Evolutionary conservation across 2,329 filamentous ascomycete genomes (phyloP), one percentile per base, ranked within the genome.

Genomic region (Cladosporium sp.): DNA sequence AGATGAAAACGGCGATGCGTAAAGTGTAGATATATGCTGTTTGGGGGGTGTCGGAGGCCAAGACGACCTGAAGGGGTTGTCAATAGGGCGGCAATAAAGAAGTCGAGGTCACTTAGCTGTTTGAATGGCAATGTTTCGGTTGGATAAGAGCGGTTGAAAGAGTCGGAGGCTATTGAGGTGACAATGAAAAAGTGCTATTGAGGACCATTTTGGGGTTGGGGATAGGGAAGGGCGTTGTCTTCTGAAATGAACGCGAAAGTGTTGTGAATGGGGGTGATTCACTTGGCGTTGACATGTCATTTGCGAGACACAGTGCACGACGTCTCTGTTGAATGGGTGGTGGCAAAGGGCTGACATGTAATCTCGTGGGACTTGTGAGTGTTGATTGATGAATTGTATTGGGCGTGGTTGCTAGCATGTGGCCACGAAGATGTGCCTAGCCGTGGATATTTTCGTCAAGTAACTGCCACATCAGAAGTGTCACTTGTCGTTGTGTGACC

Each of bases 71-170:
- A 43, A 54, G 24, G 24, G 53, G 55, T 30, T 47, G 12, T 53
- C 53, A 56, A 58, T 56, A 54, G 52, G 45, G 34, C 36, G 36
- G 15, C 38, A 29, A 20, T 40, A 36, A n/a, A 18, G 24, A 51
- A 20, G 4, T 17, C 27, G n/a, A 19, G 9, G 27, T 32, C 29
- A 50, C 39, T 48, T 41, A 48, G 27, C 39, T 34, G 32, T 34
- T 29, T 22, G 17, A 36, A 17, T 9, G 36, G 34, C 52, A 43
- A 48, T 43, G 48, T 36, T 19, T 15, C 13, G 11, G 8, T 44
- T 47, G 43, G 50, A 30, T 43, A n/a, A 36, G 44, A 17, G 27
- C 42, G 30, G 13, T 39, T n/a, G 29, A 22, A 39, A 19, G 9
- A 8, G n/a, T 27, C 5, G 13, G 2, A n/a, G 11, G 20, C 7